Conservation (phyloP, 2,329 filamentous ascomycete genomes). For the Cadophora gregata region DNA sequence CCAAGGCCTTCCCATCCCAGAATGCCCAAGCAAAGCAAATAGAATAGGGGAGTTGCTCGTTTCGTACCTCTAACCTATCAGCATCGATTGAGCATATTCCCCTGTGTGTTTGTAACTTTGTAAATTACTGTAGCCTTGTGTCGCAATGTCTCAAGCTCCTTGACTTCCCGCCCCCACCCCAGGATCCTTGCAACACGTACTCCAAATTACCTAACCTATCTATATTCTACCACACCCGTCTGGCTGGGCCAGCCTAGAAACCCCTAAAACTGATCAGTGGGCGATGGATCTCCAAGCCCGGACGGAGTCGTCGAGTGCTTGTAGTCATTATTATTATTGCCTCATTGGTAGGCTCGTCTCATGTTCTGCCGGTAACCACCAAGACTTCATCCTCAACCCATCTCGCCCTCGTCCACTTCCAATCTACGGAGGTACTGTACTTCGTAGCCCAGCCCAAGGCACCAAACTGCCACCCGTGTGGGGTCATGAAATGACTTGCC, state of each 20-base stretch:
- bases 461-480: slow-evolving; percentile 1
- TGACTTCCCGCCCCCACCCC: background rate
- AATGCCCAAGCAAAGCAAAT: background rate
- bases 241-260: background rate
- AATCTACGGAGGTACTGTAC: no score
- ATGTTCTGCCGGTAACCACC: background rate
- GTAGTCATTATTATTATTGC: no score
- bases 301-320: background rate
- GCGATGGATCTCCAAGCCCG: background rate
- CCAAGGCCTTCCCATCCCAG: slow-evolving; percentile 14
- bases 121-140: background rate
- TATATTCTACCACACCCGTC: background rate
- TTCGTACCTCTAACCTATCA: slow-evolving; percentile 12
- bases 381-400: background rate
- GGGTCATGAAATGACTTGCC: slow-evolving; percentile 5
- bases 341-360: background rate
- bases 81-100: background rate
- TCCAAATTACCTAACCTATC: background rate
- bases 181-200: background rate
- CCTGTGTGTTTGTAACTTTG: background rate
- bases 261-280: background rate
- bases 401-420: slow-evolving; percentile 4
- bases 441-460: background rate
- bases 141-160: slow-evolving; percentile 2
- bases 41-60: background rate